Evolutionary conservation across 1,284 basidiomycete species (phyloP).

Genomic region (Ceraceosorus guamensis): DNA sequence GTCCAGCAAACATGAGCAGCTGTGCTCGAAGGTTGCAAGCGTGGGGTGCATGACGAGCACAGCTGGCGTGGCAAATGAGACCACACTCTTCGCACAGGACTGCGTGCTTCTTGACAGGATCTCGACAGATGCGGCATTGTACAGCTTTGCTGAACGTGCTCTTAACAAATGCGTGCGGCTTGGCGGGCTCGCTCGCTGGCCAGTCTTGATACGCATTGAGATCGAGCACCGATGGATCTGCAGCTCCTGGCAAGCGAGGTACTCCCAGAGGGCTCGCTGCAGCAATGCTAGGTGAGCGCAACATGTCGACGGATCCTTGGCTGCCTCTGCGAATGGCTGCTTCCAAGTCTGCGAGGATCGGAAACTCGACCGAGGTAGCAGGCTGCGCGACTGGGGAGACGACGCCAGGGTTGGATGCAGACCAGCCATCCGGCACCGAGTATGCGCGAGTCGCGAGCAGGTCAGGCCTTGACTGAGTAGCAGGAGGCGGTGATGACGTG

Average conservation of each 20-base stretch:
- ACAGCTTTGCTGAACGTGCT: constrained; percentile 88
- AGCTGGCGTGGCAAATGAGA: constrained; percentile 76
- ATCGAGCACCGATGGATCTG: constrained; percentile 24
- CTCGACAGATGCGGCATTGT: constrained; percentile 73
- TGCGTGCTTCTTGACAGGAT: constrained; percentile 73
- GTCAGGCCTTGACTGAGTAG: constrained; percentile 1
- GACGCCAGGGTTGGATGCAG: too few species aligned
- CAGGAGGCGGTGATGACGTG: background rate
- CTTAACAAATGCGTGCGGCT: constrained; percentile 71
- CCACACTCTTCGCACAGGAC: constrained; percentile 83
- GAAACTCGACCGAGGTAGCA: background rate
- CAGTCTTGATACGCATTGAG: constrained; percentile 12
- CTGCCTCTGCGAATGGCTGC: constrained; percentile 4
- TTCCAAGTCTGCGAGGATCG: background rate
- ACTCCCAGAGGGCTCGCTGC: constrained; percentile 3
- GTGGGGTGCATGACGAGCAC: constrained; percentile 64
- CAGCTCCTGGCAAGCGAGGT: background rate
- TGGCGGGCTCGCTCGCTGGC: background rate
- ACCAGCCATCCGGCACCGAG: background rate
- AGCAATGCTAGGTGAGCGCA: constrained; percentile 10
- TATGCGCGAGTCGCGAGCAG: constrained; percentile 13
- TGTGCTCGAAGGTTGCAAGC: constrained; percentile 74
- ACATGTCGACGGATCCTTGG: constrained; percentile 3
- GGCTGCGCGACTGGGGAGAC: background rate
- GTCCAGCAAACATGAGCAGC: constrained; percentile 29